Conservation (phyloP, 1,284 basidiomycete genomes). For the Tausonia pullulans region DNA sequence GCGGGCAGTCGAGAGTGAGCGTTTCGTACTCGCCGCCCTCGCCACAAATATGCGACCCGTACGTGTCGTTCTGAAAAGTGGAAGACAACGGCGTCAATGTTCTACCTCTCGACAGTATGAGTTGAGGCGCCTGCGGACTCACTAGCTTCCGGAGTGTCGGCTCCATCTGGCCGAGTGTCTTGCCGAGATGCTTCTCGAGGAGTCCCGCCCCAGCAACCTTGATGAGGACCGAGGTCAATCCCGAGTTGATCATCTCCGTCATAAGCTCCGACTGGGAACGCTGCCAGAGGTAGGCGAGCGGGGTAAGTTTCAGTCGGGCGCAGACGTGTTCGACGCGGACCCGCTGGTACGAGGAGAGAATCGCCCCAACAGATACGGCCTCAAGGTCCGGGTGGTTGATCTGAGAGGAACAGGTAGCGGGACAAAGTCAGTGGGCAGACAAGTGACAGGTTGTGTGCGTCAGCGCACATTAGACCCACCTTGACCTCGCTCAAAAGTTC, state of each 20-base stretch:
- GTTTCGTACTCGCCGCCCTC: conserved; percentile 99
- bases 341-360: conserved; percentile 93
- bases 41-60: conserved; percentile 89
- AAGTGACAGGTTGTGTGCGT: too few relatives aligned
- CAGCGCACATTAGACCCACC: conserved; percentile 38
- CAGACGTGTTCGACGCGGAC: conserved; percentile 96
- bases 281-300: conserved; percentile 90
- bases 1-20: conserved; percentile 75
- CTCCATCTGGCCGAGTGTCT: conserved; percentile 62
- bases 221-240: conserved; percentile 75
- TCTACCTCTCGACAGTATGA: conserved; percentile 4
- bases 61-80: conserved; percentile 52
- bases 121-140: conserved; percentile 22
- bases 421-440: too few relatives aligned
- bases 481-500: conserved; percentile 66
- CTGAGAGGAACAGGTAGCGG: conserved; percentile 36
- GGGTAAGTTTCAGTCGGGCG: conserved; percentile 63
- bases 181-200: conserved; percentile 64
- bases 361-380: conserved; percentile 89
- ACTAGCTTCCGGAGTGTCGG: conserved; percentile 63
- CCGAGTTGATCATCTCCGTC: conserved; percentile 70
- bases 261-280: conserved; percentile 73
- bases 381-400: conserved; percentile 65
- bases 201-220: conserved; percentile 95
- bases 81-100: background rate